These are phyloP conservation scores for Pyrenophora graminea DNA, from an alignment of 2,329 filamentous ascomycete genomes.

Conservation along the genomic window DNA sequence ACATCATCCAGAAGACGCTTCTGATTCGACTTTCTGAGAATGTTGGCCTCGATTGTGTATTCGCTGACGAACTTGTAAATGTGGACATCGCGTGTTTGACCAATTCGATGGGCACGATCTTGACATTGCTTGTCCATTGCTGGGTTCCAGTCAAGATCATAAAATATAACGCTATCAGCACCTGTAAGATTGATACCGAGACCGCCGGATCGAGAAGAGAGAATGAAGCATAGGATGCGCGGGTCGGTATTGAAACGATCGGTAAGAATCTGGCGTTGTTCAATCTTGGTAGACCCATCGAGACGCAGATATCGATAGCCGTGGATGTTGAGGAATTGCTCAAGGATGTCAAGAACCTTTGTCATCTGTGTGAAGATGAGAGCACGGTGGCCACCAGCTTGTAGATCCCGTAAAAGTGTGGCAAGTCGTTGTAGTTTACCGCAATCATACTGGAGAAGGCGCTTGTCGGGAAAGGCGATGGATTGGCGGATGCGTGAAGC, in stretches of 20 bases:
- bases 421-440: constrained; percentile 93
- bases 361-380: constrained; percentile 99
- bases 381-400: constrained; percentile 87
- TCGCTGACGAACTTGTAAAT: constrained; percentile 74
- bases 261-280: constrained; percentile 91
- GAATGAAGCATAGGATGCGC: constrained; percentile 90
- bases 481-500: constrained; percentile 89
- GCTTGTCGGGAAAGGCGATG: constrained; percentile 95
- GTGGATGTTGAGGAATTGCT: constrained; percentile 97
- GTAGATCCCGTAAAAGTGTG: constrained; percentile 80
- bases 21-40: constrained; percentile 92
- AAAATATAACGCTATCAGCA: constrained; percentile 97
- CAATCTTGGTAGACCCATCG: constrained; percentile 94
- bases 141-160: constrained; percentile 98
- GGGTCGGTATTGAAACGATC: constrained; percentile 96
- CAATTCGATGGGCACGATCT: constrained; percentile 94
- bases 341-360: constrained; percentile 93
- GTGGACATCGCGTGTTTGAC: constrained; percentile 95
- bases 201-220: constrained; percentile 91
- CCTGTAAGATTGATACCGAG: constrained; percentile 96
- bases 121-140: constrained; percentile 99
- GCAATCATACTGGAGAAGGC: constrained; percentile 96
- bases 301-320: constrained; percentile 95
- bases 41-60: constrained; percentile 93
- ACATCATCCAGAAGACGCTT: constrained; percentile 98